Percentiles rank a stretch among this genome's conserved stretches.
Conservation (phyloP, 2,329 filamentous ascomycete species). For the Sclerotinia minor region DNA sequence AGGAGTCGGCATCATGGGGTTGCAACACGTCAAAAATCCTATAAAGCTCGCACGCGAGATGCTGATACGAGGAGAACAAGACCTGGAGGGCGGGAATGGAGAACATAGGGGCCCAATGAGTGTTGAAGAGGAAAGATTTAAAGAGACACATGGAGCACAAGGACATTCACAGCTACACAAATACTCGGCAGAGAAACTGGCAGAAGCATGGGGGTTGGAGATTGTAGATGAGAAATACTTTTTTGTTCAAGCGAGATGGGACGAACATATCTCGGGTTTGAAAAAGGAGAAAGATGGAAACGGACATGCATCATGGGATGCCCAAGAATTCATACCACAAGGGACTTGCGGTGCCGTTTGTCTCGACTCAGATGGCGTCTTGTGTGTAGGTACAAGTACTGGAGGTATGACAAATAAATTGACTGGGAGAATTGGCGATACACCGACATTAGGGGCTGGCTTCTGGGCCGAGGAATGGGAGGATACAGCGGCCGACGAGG, state of each 20-base stretch:
- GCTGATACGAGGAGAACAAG: conserved; percentile 64
- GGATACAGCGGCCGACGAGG: conserved; percentile 27
- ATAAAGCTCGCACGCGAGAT: conserved; percentile 72
- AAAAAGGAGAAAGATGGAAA: conserved; percentile 49
- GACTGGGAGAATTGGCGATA: conserved; percentile 82
- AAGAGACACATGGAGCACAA: conserved; percentile 48
- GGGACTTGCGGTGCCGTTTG: conserved; percentile 84
- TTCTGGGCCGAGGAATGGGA: conserved; percentile 92
- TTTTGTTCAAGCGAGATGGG: conserved; percentile 76
- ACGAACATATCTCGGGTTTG: conserved; percentile 67
- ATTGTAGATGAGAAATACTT: conserved; percentile 69
- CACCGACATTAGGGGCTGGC: conserved; percentile 77
- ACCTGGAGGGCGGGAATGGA: conserved; percentile 51
- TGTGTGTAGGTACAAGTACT: conserved; percentile 67
- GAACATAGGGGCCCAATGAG: conserved; percentile 40
- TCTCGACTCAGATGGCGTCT: conserved; percentile 70
- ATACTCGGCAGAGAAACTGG: conserved; percentile 66
- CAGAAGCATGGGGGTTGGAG: conserved; percentile 66
- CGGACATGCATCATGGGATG: conserved; percentile 56
- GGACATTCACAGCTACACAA: conserved; percentile 72
- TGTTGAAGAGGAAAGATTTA: conserved; percentile 12
- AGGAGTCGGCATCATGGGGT: conserved; percentile 72
- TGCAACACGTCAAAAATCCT: conserved; percentile 75
- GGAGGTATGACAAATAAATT: conserved; percentile 89
- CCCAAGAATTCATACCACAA: conserved; percentile 70